Conservation (phyloP, 2,329 filamentous ascomycete species). For the Hypoxylon sp. region DNA sequence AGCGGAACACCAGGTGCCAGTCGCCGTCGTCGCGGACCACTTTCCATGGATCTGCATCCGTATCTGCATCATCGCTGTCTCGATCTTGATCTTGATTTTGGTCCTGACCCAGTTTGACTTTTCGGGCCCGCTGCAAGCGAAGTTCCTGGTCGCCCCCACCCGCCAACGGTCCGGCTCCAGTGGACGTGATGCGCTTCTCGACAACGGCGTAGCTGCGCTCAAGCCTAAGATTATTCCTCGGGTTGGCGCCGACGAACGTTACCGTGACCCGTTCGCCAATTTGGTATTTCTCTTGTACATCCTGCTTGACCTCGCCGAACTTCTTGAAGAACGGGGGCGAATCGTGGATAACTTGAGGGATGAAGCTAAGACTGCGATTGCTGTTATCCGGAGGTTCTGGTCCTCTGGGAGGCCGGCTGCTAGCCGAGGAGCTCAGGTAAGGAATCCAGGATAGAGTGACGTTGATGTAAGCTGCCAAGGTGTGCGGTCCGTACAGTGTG, state of each 20-base stretch:
- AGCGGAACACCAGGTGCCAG: constrained; percentile 84
- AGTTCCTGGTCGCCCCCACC: neutral
- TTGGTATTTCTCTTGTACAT: constrained; percentile 64
- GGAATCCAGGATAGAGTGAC: constrained; percentile 77
- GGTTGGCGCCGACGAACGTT: constrained; percentile 87
- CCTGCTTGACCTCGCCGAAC: constrained; percentile 75
- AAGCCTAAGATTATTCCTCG: constrained; percentile 84
- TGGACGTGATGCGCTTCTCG: constrained; percentile 66
- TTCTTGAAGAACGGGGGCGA: constrained; percentile 70
- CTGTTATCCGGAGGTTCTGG: constrained; percentile 82
- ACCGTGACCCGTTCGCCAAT: constrained; percentile 72
- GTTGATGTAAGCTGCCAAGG: constrained; percentile 88
- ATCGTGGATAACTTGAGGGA: constrained; percentile 82
- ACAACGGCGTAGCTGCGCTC: constrained; percentile 83
- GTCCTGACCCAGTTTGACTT: neutral
- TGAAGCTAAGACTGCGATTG: constrained; percentile 80
- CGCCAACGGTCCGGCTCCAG: constrained; percentile 25
- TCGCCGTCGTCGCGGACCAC: constrained; percentile 80
- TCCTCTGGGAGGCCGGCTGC: constrained; percentile 57
- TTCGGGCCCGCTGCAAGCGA: constrained; percentile 5
- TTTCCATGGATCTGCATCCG: constrained; percentile 64
- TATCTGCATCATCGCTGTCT: neutral
- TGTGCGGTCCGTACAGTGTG: constrained; percentile 87
- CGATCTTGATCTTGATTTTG: neutral
- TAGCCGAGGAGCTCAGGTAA: constrained; percentile 67